These are phyloP conservation scores for Vigna trinervia DNA, from an alignment of 306 rosid genomes.

Conservation along the genomic window DNA sequence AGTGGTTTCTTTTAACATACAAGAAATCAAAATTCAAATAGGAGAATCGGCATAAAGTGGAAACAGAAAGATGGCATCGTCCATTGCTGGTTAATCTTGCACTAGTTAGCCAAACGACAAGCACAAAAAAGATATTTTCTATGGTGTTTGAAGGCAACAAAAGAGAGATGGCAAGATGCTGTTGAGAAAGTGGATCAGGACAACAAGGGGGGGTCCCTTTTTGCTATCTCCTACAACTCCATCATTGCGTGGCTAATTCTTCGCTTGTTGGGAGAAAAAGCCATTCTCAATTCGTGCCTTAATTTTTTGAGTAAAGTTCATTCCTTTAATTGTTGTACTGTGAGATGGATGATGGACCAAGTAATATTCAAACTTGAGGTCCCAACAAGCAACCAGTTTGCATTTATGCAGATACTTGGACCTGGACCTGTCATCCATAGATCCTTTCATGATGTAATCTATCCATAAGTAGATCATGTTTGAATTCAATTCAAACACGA, in stretches of 20 bases:
- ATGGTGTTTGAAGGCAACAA: constrained; percentile 8
- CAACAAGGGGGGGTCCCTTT: not conserved
- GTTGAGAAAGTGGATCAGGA: not conserved
- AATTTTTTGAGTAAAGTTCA: not conserved
- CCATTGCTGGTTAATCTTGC: not conserved
- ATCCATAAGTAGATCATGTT: not conserved
- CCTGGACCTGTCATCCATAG: not conserved
- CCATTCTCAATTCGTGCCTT: not conserved
- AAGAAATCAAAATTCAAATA: not conserved
- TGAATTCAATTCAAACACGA: constrained; percentile 11
- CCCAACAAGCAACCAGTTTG: not conserved
- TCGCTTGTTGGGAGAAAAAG: not conserved
- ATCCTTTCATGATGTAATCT: not conserved
- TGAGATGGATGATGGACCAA: too few species aligned
- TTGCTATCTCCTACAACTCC: not conserved
- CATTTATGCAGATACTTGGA: not conserved
- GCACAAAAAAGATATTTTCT: constrained; percentile 11
- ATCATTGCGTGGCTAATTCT: not conserved
- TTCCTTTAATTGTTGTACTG: not conserved
- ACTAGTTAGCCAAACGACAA: constrained; percentile 1
- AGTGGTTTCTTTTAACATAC: not conserved
- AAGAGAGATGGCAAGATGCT: not conserved
- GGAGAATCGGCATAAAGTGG: not conserved
- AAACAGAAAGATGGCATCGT: constrained; percentile 1
- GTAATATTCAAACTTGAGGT: not conserved